Evolutionary conservation across 768 basidiomycete species (phyloP), one percentile per base, ranked within the genome.

Genomic region (Termitomyces sp.): DNA sequence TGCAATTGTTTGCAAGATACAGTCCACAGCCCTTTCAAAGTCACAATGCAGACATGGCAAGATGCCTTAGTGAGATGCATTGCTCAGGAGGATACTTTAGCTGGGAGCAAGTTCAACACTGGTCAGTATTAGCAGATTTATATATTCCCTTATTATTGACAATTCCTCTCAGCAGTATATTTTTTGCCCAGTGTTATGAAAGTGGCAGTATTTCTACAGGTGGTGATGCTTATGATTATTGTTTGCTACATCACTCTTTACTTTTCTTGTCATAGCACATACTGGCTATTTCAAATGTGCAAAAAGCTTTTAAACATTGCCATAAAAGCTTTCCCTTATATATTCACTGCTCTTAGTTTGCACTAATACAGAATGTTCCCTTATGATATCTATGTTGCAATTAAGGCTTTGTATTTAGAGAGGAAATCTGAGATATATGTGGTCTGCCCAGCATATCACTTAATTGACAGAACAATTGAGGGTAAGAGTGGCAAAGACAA

Each of bases 391-490:
- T 8, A 3, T 30, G 4, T 8, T 30, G 30, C 3, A 3, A 5
- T 30, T 1, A 38, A 55, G 5, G 10, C 46, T 9, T 63, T 63
- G 21, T 43, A 59, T 19, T 46, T 67, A 37, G 51, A 68, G 14
- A 41, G 54, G 4, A 60, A 58, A 38, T 59, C 58, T 3, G 58
- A 53, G 19, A 58, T 62, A 15, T 62, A 62, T 47, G 63, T 62
- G 12, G 60, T 47, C 26, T 67, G 66, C 50, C 61, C 62, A 28
- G 50, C 23, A 14, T 67, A 63, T 37, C 61, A 64, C 42, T 37
- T 14, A 19, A 62, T 56, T 26, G 59, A 67, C 43, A 21, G 8
- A 8, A 3, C 30, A 30, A 30, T 30, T 3, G 4, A 8, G 30
- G 30, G 30, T 3, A 6, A 8, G 5, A 30, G 30, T 30, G 23